Evolutionary conservation across 345 rosid genomes (phyloP).

Genomic region (Kernera saxatilis): DNA sequence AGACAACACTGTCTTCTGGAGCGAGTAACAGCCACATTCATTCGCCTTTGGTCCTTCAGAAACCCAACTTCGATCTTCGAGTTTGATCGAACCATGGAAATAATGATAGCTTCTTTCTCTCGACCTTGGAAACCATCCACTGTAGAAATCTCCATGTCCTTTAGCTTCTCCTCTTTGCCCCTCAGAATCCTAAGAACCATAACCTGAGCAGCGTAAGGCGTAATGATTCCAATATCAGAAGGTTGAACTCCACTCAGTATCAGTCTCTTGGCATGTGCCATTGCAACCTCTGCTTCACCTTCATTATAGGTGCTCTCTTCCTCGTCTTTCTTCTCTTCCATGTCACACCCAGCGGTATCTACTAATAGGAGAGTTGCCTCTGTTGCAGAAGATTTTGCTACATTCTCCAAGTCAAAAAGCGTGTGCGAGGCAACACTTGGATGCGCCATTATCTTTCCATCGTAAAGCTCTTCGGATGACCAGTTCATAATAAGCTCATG

Average conservation of each 20-base stretch:
- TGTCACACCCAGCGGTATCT: slow-evolving; percentile 93
- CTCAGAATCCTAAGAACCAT: slow-evolving; percentile 64
- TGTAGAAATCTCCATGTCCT: slow-evolving; percentile 81
- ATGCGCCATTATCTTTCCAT: slow-evolving; percentile 75
- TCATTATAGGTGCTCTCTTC: slow-evolving; percentile 94
- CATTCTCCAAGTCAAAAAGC: slow-evolving; percentile 81
- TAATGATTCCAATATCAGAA: slow-evolving; percentile 83
- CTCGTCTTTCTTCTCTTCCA: slow-evolving; percentile 99
- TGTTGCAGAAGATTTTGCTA: slow-evolving; percentile 58
- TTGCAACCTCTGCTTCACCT: slow-evolving; percentile 93
- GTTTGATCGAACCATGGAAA: slow-evolving; percentile 95
- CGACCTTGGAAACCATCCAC: slow-evolving; percentile 99
- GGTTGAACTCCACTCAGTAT: slow-evolving; percentile 65
- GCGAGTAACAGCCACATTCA: slow-evolving; percentile 95
- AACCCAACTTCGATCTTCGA: slow-evolving; percentile 92
- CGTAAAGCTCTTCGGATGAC: slow-evolving; percentile 89
- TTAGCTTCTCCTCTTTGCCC: slow-evolving; percentile 67
- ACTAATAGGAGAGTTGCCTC: slow-evolving; percentile 80
- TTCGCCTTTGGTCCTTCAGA: slow-evolving; percentile 71
- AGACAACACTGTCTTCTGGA: slow-evolving; percentile 92
- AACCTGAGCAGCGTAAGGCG: slow-evolving; percentile 98
- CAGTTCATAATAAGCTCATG: slow-evolving; percentile 95
- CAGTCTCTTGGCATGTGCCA: slow-evolving; percentile 84
- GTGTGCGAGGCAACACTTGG: slow-evolving; percentile 76
- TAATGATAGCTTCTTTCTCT: slow-evolving; percentile 91